A percentile compares a stretch with the other conserved stretches of the same genome.
These are phyloP conservation scores for Beauveria scarabaeidicola DNA, from an alignment of 2,329 filamentous ascomycete genomes.

Conservation along the genomic window DNA sequence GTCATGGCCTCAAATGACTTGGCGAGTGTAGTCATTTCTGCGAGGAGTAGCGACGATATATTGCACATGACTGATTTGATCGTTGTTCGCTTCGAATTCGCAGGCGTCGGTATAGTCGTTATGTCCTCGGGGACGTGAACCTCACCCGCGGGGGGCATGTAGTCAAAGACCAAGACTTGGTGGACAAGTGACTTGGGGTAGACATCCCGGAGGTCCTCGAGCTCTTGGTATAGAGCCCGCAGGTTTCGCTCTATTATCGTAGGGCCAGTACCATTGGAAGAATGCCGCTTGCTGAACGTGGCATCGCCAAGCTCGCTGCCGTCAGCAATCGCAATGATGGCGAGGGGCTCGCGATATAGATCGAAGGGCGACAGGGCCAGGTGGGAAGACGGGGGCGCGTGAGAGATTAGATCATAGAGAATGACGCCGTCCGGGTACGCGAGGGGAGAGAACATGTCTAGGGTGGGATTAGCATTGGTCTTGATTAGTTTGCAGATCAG, in stretches of 20 bases:
- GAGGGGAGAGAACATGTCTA: conserved; percentile 89
- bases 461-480: conserved; percentile 3
- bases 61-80: conserved; percentile 76
- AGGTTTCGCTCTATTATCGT: conserved; percentile 49
- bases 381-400: conserved; percentile 71
- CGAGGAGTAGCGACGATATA: conserved; percentile 63
- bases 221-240: conserved; percentile 53
- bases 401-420: conserved; percentile 78
- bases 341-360: conserved; percentile 74
- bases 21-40: conserved; percentile 66
- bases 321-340: conserved; percentile 78
- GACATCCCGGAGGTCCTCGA: conserved; percentile 61
- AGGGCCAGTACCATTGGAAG: conserved; percentile 39
- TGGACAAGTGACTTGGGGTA: conserved; percentile 72
- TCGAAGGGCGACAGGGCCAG: conserved; percentile 81
- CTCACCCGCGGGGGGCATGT: conserved; percentile 39
- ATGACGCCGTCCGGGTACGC: conserved; percentile 80
- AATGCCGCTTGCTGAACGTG: conserved; percentile 46
- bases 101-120: conserved; percentile 58
- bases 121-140: conserved; percentile 59
- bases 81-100: conserved; percentile 65
- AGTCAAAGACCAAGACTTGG: conserved; percentile 74
- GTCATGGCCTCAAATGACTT: conserved; percentile 65
- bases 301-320: conserved; percentile 56
- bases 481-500: neutral